A percentile compares a stretch with the other conserved stretches of the same genome.
phyloP scores from a whole-genome alignment of 495 filamentous ascomycete species.

The Lasiosphaeria miniovina region DNA sequence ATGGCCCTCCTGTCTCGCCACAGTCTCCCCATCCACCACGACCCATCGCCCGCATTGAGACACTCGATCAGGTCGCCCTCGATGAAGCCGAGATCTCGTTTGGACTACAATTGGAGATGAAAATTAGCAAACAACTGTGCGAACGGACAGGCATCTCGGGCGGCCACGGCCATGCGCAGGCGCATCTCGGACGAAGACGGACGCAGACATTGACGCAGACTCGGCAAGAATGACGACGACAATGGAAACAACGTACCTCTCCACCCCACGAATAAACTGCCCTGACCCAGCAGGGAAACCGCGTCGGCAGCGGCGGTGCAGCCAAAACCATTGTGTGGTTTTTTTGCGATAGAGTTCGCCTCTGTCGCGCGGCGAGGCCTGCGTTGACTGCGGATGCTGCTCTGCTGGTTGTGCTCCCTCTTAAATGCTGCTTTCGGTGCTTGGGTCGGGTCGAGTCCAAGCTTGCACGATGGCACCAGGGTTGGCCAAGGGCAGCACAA shows the following conservation, averaged over 20 bases:
- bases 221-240: too few species aligned
- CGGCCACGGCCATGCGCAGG: too few species aligned
- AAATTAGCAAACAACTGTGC: conserved; percentile 10
- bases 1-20: conserved; percentile 82
- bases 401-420: too few species aligned
- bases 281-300: conserved; percentile 94
- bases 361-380: too few species aligned
- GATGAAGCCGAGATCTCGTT: conserved; percentile 90
- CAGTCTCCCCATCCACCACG: conserved; percentile 95
- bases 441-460: neutral
- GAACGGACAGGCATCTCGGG: neutral
- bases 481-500: neutral
- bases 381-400: too few species aligned
- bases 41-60: conserved; percentile 93
- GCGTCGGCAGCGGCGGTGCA: conserved; percentile 66
- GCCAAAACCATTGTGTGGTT: conserved; percentile 45
- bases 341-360: neutral
- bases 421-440: neutral
- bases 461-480: too few species aligned
- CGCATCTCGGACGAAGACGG: too few species aligned
- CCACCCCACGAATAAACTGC: conserved; percentile 97
- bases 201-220: too few species aligned
- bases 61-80: conserved; percentile 98
- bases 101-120: conserved; percentile 53
- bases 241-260: conserved; percentile 55